Conservation (phyloP, 805 yeast genomes). For the Tetrapisispora pingtungensis region DNA sequence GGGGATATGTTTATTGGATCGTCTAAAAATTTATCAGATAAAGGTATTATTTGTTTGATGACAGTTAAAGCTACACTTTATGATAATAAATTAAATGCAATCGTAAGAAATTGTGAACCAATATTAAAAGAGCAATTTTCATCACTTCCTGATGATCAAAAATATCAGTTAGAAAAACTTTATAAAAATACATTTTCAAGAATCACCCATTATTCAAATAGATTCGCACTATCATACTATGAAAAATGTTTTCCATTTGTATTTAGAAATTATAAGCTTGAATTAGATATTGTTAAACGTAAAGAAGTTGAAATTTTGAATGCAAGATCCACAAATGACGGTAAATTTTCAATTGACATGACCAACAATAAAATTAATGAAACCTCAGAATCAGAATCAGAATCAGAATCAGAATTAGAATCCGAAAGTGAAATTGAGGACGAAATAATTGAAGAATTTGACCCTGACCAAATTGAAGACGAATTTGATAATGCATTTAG, state of each 20-base stretch:
- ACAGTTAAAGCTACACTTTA: constrained; percentile 14
- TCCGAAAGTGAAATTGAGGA: not conserved
- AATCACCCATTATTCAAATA: not conserved
- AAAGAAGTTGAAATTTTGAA: not conserved
- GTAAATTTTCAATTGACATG: not conserved
- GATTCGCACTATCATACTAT: not conserved
- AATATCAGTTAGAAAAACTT: not conserved
- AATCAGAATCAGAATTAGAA: not conserved
- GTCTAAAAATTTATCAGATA: constrained; percentile 16
- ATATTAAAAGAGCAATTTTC: constrained; percentile 2
- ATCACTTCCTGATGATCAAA: not conserved
- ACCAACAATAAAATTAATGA: too few species aligned
- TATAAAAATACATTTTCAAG: not conserved
- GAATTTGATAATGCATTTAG: not conserved
- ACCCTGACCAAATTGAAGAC: not conserved
- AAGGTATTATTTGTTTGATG: constrained; percentile 21
- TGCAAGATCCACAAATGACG: not conserved
- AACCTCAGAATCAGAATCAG: not conserved
- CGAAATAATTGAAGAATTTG: not conserved
- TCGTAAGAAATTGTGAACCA: constrained; percentile 18
- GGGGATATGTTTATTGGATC: constrained; percentile 5
- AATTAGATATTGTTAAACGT: not conserved
- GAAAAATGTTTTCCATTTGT: not conserved
- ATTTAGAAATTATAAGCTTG: not conserved
- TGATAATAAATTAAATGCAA: constrained; percentile 18